Percentiles rank a stretch among this genome's conserved stretches.
Evolutionary conservation across 2,329 filamentous ascomycete species (phyloP).

Genomic region (Incumbomyces lentus): DNA sequence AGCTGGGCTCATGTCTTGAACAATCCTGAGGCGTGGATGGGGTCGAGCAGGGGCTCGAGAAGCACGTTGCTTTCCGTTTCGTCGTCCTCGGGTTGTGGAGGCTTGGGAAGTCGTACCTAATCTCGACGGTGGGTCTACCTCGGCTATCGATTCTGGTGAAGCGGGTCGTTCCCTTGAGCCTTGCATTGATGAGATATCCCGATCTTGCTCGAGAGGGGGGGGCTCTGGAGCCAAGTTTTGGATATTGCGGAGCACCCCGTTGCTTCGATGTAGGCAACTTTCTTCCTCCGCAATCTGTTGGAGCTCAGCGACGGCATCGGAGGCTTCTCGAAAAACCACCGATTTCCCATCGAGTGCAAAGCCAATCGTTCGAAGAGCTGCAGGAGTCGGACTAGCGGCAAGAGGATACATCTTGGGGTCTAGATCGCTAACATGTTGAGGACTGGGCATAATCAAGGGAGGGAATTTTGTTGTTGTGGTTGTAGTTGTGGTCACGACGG

Average conservation of each 20-base stretch:
- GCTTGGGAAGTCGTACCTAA: not conserved
- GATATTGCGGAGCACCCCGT: conserved; percentile 16
- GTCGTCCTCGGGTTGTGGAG: not conserved
- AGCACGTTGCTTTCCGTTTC: conserved; percentile 4
- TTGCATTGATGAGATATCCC: not conserved
- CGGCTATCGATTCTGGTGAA: conserved; percentile 20
- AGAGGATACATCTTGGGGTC: conserved; percentile 87
- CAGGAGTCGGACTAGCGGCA: conserved; percentile 70
- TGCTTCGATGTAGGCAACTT: conserved; percentile 11
- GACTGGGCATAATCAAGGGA: conserved; percentile 67
- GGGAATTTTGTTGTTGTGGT: conserved; percentile 75
- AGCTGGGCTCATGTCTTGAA: conserved; percentile 3
- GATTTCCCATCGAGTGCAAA: conserved; percentile 57
- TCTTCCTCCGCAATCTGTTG: conserved; percentile 26
- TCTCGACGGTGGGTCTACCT: conserved; percentile 9
- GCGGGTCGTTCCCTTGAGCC: conserved; percentile 11
- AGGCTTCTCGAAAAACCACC: conserved; percentile 53
- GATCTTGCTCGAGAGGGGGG: not conserved
- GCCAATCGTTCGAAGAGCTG: conserved; percentile 63
- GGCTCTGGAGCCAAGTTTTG: conserved; percentile 3
- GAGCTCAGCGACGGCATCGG: conserved; percentile 44
- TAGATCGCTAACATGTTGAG: conserved; percentile 58
- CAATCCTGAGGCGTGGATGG: conserved; percentile 10
- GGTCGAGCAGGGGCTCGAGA: not conserved
- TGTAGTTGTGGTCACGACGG: conserved; percentile 77